Base-by-base conservation (phyloP, 169 alveolate genomes). In the Theileria equi region DNA sequence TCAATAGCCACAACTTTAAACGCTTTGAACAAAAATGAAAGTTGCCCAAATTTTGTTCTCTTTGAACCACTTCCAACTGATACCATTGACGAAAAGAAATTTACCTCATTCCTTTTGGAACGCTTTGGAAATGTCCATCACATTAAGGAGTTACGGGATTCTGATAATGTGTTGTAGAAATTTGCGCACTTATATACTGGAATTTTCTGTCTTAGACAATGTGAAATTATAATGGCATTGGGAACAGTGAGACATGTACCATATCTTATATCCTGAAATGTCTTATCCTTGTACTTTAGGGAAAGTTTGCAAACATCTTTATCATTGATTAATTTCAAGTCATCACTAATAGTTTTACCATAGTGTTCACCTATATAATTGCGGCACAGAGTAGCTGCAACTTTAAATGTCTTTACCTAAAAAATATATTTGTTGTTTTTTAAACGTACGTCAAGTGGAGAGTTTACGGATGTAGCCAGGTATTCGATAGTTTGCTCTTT, bases 131-230 rank as follows among this genome's bases (percentile, higher is more conserved):
- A 26, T 50, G 53, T 59, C 19, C 54, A 74, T 60, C 0, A 17
- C 36, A 36, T 74, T 44, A 45, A 54, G 8, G 49, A 64, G 53
- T 26, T 8, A 8, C 17, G 5, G 19, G 1, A 25, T 29, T 32
- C 19, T 40, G 19, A 5, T 10, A 57, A 32, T 6, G 49, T n/a
- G 2, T 43, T 55, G 45, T 29, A 74, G 34, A 34, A 53, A 26
- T 35, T 44, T 1, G 84, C 69, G 28, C 84, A 74, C 38, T 62
- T 63, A 59, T 74, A 74, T 5, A 74, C 35, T 8, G 84, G 80
- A 32, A 74, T 41, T 48, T 74, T 74, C 11, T 45, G 68, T 52
- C 73, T 21, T 60, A 74, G 31, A 5, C 76, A 61, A 43, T 74
- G 84, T 10, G 80, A 70, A 17, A 44, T 7, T 21, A 74, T 25